Evolutionary conservation across 495 filamentous ascomycete species (phyloP).

Genomic region (Penicillium silybi): DNA sequence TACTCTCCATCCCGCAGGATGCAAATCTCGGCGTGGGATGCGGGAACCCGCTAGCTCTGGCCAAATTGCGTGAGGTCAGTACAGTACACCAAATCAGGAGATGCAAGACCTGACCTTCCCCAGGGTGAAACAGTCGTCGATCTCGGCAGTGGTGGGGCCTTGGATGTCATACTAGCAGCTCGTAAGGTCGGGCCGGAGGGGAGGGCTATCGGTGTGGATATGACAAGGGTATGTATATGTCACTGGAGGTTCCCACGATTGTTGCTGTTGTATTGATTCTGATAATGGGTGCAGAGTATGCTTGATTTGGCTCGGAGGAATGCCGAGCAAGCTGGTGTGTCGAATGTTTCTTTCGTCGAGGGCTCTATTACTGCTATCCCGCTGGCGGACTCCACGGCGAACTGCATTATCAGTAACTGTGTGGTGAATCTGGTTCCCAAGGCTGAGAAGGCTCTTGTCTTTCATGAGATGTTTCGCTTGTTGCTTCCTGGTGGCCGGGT

Average conservation of each 20-base stretch:
- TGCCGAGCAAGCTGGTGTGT: conserved; percentile 28
- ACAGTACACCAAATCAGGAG: background rate
- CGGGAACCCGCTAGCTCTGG: conserved; percentile 8
- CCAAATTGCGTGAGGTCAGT: conserved; percentile 10
- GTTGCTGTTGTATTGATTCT: too few species aligned
- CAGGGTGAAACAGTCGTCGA: conserved; percentile 63
- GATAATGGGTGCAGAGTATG: conserved; percentile 48
- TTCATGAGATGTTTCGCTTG: conserved; percentile 57
- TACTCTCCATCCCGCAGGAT: conserved; percentile 3
- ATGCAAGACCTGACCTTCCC: background rate
- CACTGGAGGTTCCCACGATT: too few species aligned
- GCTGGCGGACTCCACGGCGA: conserved; percentile 35
- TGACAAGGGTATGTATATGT: conserved; percentile 56
- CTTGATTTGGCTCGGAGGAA: conserved; percentile 45
- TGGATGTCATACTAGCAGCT: conserved; percentile 60
- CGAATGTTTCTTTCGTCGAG: conserved; percentile 49
- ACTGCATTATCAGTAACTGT: conserved; percentile 61
- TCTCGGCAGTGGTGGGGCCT: conserved; percentile 58
- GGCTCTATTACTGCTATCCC: conserved; percentile 50
- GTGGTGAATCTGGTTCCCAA: conserved; percentile 62
- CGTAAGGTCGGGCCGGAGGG: conserved; percentile 51
- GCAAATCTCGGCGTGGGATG: conserved; percentile 4
- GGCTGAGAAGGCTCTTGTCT: conserved; percentile 52
- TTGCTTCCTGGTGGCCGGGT: conserved; percentile 60
- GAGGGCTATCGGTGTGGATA: conserved; percentile 60